phyloP scores from a whole-genome alignment of 108 stramenopile species.

The Seminavis robusta region DNA sequence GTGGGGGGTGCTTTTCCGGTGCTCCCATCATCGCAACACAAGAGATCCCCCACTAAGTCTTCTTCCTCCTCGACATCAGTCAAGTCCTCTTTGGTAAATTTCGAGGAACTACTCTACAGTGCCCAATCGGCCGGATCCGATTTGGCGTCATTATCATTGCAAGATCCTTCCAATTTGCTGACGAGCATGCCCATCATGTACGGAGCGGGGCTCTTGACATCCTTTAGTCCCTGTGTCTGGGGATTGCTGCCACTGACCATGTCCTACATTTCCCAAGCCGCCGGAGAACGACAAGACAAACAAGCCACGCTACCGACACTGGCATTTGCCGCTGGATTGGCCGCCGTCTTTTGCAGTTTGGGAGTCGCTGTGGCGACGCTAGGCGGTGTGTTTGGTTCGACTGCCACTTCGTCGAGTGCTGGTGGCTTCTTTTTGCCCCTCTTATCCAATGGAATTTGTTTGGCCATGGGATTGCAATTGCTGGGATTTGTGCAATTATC shows the following conservation, averaged over 20 bases:
- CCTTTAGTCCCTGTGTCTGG: conserved; percentile 74
- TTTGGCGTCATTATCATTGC: conserved; percentile 1
- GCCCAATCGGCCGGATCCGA: no score
- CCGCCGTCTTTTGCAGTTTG: conserved; percentile 67
- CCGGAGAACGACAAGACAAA: conserved; percentile 59
- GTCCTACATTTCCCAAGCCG: conserved; percentile 63
- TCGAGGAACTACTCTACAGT: no score
- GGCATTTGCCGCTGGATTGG: conserved; percentile 63
- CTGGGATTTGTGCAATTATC: conserved; percentile 65
- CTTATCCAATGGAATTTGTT: conserved; percentile 56
- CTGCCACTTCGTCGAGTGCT: conserved; percentile 13
- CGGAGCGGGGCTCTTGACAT: conserved; percentile 69
- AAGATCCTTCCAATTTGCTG: background rate
- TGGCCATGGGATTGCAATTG: conserved; percentile 75
- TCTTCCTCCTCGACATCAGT: no score
- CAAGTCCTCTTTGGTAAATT: no score
- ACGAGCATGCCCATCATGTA: conserved; percentile 61
- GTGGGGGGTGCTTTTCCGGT: no score
- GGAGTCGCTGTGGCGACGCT: conserved; percentile 63
- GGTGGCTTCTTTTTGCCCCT: conserved; percentile 21
- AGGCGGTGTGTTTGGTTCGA: conserved; percentile 69
- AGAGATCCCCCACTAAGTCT: no score
- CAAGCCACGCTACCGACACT: conserved; percentile 56
- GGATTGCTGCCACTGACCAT: conserved; percentile 76
- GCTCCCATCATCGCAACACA: no score